Evolutionary conservation across 2,329 filamentous ascomycete species (phyloP).

Genomic region (Nannizzia gypsea): DNA sequence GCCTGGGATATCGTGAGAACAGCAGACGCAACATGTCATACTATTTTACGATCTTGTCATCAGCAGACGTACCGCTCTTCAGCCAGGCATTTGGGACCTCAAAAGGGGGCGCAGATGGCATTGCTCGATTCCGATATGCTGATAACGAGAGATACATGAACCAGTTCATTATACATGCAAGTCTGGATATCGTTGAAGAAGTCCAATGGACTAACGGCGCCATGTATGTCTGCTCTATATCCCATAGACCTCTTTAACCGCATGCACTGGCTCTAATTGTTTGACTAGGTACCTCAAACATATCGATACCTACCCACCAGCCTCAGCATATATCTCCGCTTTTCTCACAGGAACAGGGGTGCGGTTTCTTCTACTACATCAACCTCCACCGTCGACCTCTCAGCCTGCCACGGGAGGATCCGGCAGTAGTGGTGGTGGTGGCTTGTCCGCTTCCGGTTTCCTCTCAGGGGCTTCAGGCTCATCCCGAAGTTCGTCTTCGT

Average conservation of each 20-base stretch:
- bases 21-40: slow-evolving; percentile 62
- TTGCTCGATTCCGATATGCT: slow-evolving; percentile 77
- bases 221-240: slow-evolving; percentile 46
- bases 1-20: not conserved
- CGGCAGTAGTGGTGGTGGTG: slow-evolving; percentile 7
- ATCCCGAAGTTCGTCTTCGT: slow-evolving; percentile 47
- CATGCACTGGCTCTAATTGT: not conserved
- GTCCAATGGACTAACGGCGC: slow-evolving; percentile 82
- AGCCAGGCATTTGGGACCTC: slow-evolving; percentile 95
- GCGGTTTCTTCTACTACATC: slow-evolving; percentile 88
- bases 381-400: slow-evolving; percentile 46
- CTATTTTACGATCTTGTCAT: slow-evolving; percentile 95
- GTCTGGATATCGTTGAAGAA: slow-evolving; percentile 90
- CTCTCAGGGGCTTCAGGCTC: slow-evolving; percentile 18
- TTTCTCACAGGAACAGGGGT: slow-evolving; percentile 88
- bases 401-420: slow-evolving; percentile 18
- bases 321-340: slow-evolving; percentile 82
- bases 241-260: slow-evolving; percentile 1
- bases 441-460: slow-evolving; percentile 11
- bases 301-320: slow-evolving; percentile 79
- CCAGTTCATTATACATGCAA: slow-evolving; percentile 92
- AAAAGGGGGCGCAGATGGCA: slow-evolving; percentile 87
- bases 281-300: slow-evolving; percentile 75
- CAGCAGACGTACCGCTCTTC: slow-evolving; percentile 90
- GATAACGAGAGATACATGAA: slow-evolving; percentile 88